Percentiles rank a stretch among this genome's conserved stretches.
phyloP scores from a whole-genome alignment of 768 basidiomycete species.

The Boletus patriciae region DNA sequence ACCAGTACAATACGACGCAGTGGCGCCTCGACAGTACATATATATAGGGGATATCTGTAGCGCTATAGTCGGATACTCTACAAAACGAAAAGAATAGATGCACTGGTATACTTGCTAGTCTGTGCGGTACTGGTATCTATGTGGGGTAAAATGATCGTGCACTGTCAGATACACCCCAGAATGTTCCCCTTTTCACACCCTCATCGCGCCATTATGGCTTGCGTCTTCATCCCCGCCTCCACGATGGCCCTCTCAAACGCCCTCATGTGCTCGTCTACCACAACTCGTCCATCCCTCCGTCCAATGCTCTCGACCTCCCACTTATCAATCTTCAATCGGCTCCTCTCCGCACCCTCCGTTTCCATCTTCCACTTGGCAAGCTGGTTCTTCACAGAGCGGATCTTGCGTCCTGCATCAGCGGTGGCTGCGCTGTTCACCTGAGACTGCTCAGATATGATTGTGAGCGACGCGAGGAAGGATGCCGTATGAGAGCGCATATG shows the following conservation, averaged over 20 bases:
- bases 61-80: conserved; percentile 6
- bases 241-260: conserved; percentile 72
- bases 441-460: conserved; percentile 80
- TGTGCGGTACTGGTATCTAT: conserved; percentile 8
- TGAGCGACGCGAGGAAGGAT: conserved; percentile 72
- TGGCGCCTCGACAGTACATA: background rate
- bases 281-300: conserved; percentile 56
- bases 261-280: conserved; percentile 76
- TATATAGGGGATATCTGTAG: background rate
- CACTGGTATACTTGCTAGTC: conserved; percentile 21
- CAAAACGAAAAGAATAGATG: conserved; percentile 24
- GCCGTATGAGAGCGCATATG: conserved; percentile 73
- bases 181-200: conserved; percentile 9
- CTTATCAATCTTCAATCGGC: conserved; percentile 68
- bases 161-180: conserved; percentile 1
- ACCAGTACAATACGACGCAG: too few species aligned
- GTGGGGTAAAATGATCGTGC: conserved; percentile 8
- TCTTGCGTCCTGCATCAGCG: conserved; percentile 82
- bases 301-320: conserved; percentile 66
- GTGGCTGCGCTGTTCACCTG: conserved; percentile 86
- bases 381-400: conserved; percentile 83
- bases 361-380: conserved; percentile 77
- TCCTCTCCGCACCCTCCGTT: conserved; percentile 83
- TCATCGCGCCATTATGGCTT: conserved; percentile 78
- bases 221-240: conserved; percentile 74